These are phyloP conservation scores for Protomyces arabidopsidicola DNA, from an alignment of 1,139 yeast species.

Conservation along the genomic window DNA sequence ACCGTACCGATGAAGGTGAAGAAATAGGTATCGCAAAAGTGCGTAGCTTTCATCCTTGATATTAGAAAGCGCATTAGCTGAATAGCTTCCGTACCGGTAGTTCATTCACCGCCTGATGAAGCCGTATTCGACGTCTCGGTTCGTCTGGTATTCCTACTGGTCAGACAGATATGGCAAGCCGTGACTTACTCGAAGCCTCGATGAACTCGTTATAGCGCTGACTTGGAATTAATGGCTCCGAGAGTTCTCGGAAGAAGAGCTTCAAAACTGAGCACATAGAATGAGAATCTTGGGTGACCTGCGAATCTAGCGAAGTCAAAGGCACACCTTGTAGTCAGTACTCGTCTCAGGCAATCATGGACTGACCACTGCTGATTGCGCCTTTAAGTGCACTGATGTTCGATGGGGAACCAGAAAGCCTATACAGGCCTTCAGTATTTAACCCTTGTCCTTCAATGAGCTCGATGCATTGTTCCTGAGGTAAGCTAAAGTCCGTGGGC, in stretches of 20 bases:
- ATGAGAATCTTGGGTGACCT: neutral
- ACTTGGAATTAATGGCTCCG: neutral
- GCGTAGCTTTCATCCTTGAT: constrained; percentile 86
- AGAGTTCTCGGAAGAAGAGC: neutral
- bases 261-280: neutral
- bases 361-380: constrained; percentile 66
- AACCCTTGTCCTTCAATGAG: constrained; percentile 80
- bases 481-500: neutral
- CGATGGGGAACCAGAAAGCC: constrained; percentile 73
- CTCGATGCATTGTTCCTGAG: constrained; percentile 58
- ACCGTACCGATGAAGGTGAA: constrained; percentile 62
- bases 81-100: neutral
- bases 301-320: neutral
- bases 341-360: constrained; percentile 41
- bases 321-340: neutral
- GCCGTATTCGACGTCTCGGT: neutral
- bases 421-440: constrained; percentile 80
- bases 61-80: too few relatives aligned
- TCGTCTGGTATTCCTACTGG: neutral
- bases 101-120: neutral
- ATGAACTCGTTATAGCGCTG: neutral
- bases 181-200: neutral
- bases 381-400: constrained; percentile 69
- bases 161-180: neutral
- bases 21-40: constrained; percentile 73